These are phyloP conservation scores for Globisporangium mamillatum DNA, from an alignment of 352 stramenopile species.

Conservation along the genomic window DNA sequence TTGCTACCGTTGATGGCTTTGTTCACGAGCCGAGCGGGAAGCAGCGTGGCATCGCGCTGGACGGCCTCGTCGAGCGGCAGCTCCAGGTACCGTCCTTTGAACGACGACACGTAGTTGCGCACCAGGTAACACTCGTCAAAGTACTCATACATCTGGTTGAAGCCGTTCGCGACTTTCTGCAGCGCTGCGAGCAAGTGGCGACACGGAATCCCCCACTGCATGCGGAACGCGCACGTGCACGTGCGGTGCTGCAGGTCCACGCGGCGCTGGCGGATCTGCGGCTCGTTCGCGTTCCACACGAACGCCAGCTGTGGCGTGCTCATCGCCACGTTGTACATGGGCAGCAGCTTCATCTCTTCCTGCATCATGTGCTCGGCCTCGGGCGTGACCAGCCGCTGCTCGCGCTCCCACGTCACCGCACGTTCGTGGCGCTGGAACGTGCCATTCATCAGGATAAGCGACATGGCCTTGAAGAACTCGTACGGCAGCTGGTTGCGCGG, in stretches of 20 bases:
- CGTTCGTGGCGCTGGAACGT: constrained; percentile 36
- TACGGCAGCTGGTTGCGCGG: constrained; percentile 28
- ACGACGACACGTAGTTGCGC: constrained; percentile 37
- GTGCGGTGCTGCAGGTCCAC: constrained; percentile 48
- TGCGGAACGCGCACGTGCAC: constrained; percentile 38
- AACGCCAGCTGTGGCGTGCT: constrained; percentile 43
- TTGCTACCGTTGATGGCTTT: constrained; percentile 7
- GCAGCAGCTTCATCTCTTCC: constrained; percentile 33
- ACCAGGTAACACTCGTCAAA: constrained; percentile 55
- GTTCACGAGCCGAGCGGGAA: constrained; percentile 25
- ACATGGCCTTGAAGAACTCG: constrained; percentile 40
- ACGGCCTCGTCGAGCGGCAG: constrained; percentile 41
- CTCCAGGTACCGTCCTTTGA: constrained; percentile 37
- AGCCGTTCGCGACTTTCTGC: constrained; percentile 28
- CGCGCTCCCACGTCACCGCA: constrained; percentile 37
- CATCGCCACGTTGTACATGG: constrained; percentile 42
- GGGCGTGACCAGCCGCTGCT: constrained; percentile 39
- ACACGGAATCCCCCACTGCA: constrained; percentile 44
- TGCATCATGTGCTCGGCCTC: constrained; percentile 46
- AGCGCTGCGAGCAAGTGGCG: constrained; percentile 40
- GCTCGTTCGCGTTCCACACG: constrained; percentile 39
- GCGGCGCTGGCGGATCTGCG: constrained; percentile 40
- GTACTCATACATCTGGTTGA: constrained; percentile 34
- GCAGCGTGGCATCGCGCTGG: constrained; percentile 26
- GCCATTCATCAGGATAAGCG: constrained; percentile 33